Evolutionary conservation across 1,284 basidiomycete genomes (phyloP).

Genomic region (Abortiporus biennis): DNA sequence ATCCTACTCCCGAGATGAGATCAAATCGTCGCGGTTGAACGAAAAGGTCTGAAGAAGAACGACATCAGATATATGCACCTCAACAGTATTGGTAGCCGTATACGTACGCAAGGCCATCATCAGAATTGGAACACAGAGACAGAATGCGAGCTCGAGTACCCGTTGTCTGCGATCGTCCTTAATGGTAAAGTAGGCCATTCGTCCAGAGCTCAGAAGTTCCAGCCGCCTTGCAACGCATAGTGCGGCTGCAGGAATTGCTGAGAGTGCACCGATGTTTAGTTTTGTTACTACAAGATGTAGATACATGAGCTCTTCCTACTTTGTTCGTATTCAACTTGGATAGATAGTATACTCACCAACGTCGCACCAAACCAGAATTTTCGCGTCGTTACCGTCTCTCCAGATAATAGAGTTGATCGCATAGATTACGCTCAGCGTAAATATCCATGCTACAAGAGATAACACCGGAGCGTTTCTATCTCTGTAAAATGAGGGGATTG

Average conservation of each 20-base stretch:
- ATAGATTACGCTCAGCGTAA: slow-evolving; percentile 42
- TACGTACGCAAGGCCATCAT: slow-evolving; percentile 46
- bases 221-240: slow-evolving; percentile 42
- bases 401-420: slow-evolving; percentile 55
- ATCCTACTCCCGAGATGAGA: slow-evolving; percentile 23
- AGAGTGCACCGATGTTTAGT: slow-evolving; percentile 28
- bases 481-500: slow-evolving; percentile 41
- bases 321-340: neutral
- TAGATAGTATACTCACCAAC: slow-evolving; percentile 38
- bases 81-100: slow-evolving; percentile 22
- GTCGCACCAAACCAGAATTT: slow-evolving; percentile 60
- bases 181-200: slow-evolving; percentile 24
- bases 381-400: slow-evolving; percentile 39
- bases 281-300: slow-evolving; percentile 29
- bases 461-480: slow-evolving; percentile 55
- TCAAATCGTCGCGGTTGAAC: slow-evolving; percentile 57
- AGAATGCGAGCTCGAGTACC: slow-evolving; percentile 39
- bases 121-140: slow-evolving; percentile 41
- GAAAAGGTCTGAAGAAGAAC: slow-evolving; percentile 42
- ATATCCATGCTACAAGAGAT: slow-evolving; percentile 52
- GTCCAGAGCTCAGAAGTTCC: slow-evolving; percentile 37
- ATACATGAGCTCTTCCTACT: slow-evolving; percentile 1
- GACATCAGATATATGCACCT: slow-evolving; percentile 18
- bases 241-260: slow-evolving; percentile 47
- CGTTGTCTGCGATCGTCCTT: slow-evolving; percentile 29